These are phyloP conservation scores for Artemisia argyi DNA, from an alignment of 129 eudicot species.

Conservation along the genomic window DNA sequence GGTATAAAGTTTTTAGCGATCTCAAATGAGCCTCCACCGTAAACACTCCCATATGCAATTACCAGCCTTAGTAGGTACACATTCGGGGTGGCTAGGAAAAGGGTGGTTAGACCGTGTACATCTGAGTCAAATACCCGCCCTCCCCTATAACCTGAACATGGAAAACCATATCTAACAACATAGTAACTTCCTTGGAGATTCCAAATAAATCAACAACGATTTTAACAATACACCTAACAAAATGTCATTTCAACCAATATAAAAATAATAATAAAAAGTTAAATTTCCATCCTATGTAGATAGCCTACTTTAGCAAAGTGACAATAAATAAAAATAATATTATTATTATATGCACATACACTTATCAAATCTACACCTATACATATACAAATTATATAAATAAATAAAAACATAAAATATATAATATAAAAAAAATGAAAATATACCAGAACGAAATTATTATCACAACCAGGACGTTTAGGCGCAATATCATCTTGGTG, in stretches of 20 bases:
- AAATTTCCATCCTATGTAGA: conserved; percentile 5
- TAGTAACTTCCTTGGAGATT: too few relatives aligned
- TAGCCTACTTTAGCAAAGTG: conserved; percentile 28
- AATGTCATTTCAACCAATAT: background rate
- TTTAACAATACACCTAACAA: too few relatives aligned
- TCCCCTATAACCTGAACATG: too few relatives aligned
- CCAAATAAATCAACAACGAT: too few relatives aligned
- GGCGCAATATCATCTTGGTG: conserved; percentile 93
- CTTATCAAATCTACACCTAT: conserved; percentile 1
- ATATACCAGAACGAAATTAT: conserved; percentile 87
- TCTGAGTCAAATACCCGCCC: too few relatives aligned
- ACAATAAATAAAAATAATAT: too few relatives aligned
- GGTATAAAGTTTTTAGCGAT: too few relatives aligned
- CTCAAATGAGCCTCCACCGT: too few relatives aligned
- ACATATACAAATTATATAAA: conserved; percentile 15
- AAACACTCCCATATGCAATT: background rate
- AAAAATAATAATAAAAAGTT: conserved; percentile 13
- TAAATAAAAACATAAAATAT: conserved; percentile 2
- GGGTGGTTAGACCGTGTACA: too few relatives aligned
- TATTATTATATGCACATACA: too few relatives aligned
- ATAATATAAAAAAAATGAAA: background rate
- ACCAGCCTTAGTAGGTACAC: background rate
- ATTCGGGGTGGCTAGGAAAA: too few relatives aligned
- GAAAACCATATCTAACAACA: too few relatives aligned
- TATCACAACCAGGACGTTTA: conserved; percentile 86